phyloP scores from a whole-genome alignment of 1,284 basidiomycete genomes.

The Ceratobasidium sp. region DNA sequence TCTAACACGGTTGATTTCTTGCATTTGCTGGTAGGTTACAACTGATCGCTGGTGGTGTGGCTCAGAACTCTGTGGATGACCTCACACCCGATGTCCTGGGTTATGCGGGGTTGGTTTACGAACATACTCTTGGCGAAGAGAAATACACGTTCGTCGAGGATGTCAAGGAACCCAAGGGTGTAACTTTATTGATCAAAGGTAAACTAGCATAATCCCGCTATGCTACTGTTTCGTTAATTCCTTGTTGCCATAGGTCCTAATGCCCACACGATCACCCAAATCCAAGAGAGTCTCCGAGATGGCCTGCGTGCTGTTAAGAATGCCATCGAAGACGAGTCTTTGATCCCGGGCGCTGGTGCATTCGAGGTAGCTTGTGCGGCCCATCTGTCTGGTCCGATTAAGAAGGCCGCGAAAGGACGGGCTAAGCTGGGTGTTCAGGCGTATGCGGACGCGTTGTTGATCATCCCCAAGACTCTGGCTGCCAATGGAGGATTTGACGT shows the following conservation, averaged over 20 bases:
- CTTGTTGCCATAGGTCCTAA: slow-evolving; percentile 72
- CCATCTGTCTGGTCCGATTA: slow-evolving; percentile 80
- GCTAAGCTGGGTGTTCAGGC: slow-evolving; percentile 98
- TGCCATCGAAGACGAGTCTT: slow-evolving; percentile 87
- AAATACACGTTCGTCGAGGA: slow-evolving; percentile 99
- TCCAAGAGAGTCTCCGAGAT: slow-evolving; percentile 96
- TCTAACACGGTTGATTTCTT: not conserved
- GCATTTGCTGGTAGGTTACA: slow-evolving; percentile 69
- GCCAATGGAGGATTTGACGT: slow-evolving; percentile 98
- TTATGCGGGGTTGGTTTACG: slow-evolving; percentile 98
- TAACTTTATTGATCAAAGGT: slow-evolving; percentile 97
- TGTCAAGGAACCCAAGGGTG: slow-evolving; percentile 95
- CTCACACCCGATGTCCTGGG: slow-evolving; percentile 91
- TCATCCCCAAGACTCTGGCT: slow-evolving; percentile 97
- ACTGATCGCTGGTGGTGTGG: slow-evolving; percentile 92
- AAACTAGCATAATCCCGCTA: slow-evolving; percentile 47
- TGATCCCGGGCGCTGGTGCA: slow-evolving; percentile 96
- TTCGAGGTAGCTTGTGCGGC: slow-evolving; percentile 96
- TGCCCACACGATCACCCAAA: slow-evolving; percentile 94
- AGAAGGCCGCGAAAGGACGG: slow-evolving; percentile 92
- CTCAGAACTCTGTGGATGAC: slow-evolving; percentile 99
- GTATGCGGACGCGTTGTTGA: slow-evolving; percentile 92
- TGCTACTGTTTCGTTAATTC: not conserved
- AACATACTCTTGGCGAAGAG: slow-evolving; percentile 98
- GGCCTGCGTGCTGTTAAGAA: slow-evolving; percentile 98